Base-by-base conservation (phyloP, 2,329 filamentous ascomycete species). In the Talaromyces sp. region DNA sequence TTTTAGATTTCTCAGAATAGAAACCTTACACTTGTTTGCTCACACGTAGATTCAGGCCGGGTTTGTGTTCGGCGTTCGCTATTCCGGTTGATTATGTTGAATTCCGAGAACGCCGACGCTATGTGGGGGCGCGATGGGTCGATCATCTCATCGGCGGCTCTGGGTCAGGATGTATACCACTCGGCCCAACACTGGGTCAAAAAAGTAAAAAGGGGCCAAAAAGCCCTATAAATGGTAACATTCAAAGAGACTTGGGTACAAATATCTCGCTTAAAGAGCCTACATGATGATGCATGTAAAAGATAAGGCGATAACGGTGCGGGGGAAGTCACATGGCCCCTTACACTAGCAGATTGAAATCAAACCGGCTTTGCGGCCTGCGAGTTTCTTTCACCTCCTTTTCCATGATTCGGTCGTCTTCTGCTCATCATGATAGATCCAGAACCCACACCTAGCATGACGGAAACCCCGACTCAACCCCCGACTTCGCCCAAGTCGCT, bases 191-290 rank as follows among this genome's bases (percentile, higher is more conserved):
- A n/a, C n/a, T n/a, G n/a, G n/a, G n/a, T n/a, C n/a, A n/a, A n/a
- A n/a, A n/a, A n/a, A n/a, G n/a, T n/a, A n/a, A n/a, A n/a, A n/a
- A n/a, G n/a, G n/a, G n/a, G n/a, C n/a, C n/a, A 16, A 17, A 29
- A n/a, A 9, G n/a, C 22, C 9, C 9, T 9, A 27, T 27, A 27
- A 27, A 27, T 27, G 24, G 24, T 27, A n/a, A n/a, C n/a, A n/a
- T n/a, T n/a, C n/a, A n/a, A n/a, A n/a, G n/a, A n/a, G n/a, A n/a
- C n/a, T n/a, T n/a, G n/a, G n/a, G n/a, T n/a, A n/a, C n/a, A n/a
- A n/a, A n/a, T n/a, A n/a, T n/a, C n/a, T n/a, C n/a, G n/a, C n/a
- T 27, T 27, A 27, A 27, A 27, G 72, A 70, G 76, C 40, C 61
- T 66, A 46, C 35, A 27, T 6, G 29, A 47, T 47, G 33, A 37